A percentile compares a stretch with the other conserved stretches of the same genome.
Evolutionary conservation across 352 stramenopile genomes (phyloP).

Genomic region (Pythium periplocum): DNA sequence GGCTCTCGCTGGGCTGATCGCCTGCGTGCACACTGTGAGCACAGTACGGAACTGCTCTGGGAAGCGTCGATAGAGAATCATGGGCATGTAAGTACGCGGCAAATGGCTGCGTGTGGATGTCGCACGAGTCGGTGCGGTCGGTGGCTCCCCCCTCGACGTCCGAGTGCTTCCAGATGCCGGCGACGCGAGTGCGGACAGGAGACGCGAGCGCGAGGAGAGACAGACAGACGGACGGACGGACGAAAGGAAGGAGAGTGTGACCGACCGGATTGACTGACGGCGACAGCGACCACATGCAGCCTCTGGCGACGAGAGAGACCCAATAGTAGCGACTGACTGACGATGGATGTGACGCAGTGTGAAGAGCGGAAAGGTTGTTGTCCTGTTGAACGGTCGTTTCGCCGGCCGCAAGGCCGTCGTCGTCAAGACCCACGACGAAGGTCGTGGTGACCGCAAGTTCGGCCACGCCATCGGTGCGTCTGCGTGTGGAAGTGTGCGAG

Average conservation of each 20-base stretch:
- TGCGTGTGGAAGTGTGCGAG: not conserved
- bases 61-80: constrained; percentile 39
- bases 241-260: not conserved
- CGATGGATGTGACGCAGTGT: constrained; percentile 51
- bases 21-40: constrained; percentile 10
- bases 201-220: not conserved
- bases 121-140: no score
- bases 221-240: not conserved
- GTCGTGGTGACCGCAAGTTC: constrained; percentile 95
- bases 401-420: constrained; percentile 99
- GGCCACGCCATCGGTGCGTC: constrained; percentile 91
- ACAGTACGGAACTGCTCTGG: constrained; percentile 87
- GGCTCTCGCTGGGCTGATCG: constrained; percentile 40
- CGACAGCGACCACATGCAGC: constrained; percentile 10
- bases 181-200: not conserved
- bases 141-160: no score
- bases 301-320: not conserved
- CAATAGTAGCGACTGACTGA: not conserved
- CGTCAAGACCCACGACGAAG: constrained; percentile 98
- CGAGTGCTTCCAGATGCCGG: no score
- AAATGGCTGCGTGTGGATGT: no score
- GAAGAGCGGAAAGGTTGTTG: constrained; percentile 99
- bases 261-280: not conserved
- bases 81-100: constrained; percentile 74
- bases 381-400: constrained; percentile 98